Conservation (phyloP, 345 rosid species). For the Alliaria petiolata region DNA sequence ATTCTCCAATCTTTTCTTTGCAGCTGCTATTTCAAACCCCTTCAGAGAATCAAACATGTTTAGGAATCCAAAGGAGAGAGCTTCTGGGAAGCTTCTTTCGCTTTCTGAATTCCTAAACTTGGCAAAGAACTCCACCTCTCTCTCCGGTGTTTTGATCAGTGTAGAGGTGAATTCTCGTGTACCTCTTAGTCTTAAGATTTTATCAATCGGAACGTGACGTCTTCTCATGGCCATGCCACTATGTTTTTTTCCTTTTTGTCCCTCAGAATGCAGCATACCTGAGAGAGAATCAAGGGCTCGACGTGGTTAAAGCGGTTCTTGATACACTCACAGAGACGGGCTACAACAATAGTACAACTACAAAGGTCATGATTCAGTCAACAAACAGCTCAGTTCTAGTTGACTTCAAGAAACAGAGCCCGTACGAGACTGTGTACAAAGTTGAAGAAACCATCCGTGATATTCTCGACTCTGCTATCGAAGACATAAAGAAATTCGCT, state of each 20-base stretch:
- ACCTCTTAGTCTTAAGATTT: background rate
- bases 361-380: constrained; percentile 81
- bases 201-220: background rate
- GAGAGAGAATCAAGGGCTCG: constrained; percentile 47
- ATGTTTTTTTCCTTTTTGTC: background rate
- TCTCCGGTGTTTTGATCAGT: constrained; percentile 72
- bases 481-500: constrained; percentile 69
- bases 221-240: constrained; percentile 6
- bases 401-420: constrained; percentile 46
- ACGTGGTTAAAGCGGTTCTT: constrained; percentile 54
- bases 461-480: constrained; percentile 42
- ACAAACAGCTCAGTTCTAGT: constrained; percentile 65
- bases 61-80: constrained; percentile 56
- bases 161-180: constrained; percentile 63
- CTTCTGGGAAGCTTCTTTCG: constrained; percentile 46
- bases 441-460: constrained; percentile 60
- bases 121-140: constrained; percentile 60
- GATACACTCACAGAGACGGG: constrained; percentile 57
- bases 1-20: constrained; percentile 16
- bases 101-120: constrained; percentile 59
- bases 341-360: constrained; percentile 41
- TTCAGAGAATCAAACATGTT: constrained; percentile 16
- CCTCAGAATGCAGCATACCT: constrained; percentile 76
- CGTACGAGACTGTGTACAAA: constrained; percentile 60
- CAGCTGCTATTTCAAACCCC: constrained; percentile 67